A percentile compares a stretch with the other conserved stretches of the same genome.
Evolutionary conservation across 306 rosid genomes (phyloP).

Genomic region (Trichosanthes truncata): DNA sequence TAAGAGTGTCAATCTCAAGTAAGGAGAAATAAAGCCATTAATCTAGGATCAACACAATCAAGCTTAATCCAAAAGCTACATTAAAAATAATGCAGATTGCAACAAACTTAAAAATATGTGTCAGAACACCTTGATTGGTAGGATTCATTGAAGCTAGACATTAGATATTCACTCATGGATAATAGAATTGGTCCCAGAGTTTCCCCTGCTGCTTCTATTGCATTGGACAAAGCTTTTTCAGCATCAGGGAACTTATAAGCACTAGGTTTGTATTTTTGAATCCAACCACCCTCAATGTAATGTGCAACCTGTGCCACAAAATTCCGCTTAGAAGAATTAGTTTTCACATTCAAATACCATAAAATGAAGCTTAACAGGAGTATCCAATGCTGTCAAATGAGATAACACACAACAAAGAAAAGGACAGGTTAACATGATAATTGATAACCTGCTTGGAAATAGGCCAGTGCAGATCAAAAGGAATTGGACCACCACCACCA

Average conservation of each 20-base stretch:
- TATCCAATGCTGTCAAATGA: background rate
- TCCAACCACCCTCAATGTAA: conserved; percentile 71
- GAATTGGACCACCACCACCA: conserved; percentile 98
- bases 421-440: conserved; percentile 9
- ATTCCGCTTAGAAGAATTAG: conserved; percentile 11
- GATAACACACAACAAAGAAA: background rate
- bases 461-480: conserved; percentile 63
- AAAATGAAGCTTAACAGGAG: conserved; percentile 6
- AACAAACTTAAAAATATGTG: conserved; percentile 1
- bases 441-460: conserved; percentile 73
- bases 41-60: background rate
- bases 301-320: conserved; percentile 51
- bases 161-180: conserved; percentile 84
- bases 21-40: background rate
- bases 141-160: conserved; percentile 97
- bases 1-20: background rate
- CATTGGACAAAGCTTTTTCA: conserved; percentile 57
- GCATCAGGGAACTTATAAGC: conserved; percentile 63
- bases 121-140: conserved; percentile 81
- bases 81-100: background rate
- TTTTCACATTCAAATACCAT: conserved; percentile 9
- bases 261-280: conserved; percentile 53
- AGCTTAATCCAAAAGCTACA: background rate
- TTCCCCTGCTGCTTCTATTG: conserved; percentile 87
- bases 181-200: conserved; percentile 72